Base-by-base conservation (phyloP, 345 rosid species). In the Eucalyptus erythrocorys region DNA sequence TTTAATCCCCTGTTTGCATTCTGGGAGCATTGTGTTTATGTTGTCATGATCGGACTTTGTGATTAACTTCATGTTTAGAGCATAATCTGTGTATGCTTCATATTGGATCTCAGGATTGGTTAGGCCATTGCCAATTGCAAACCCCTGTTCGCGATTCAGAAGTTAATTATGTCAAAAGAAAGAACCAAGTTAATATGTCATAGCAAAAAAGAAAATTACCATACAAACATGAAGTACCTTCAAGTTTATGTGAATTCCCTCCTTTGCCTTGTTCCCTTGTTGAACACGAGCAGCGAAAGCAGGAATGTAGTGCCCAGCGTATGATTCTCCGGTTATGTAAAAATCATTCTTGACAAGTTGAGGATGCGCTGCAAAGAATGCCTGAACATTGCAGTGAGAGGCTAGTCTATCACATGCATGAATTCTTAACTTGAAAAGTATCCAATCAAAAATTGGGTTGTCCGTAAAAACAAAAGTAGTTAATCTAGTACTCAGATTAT, bases 111-210 rank as follows among this genome's bases (percentile, higher is more conserved):
- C 95, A 34, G 98, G 97, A 86, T 95, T 87, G 5, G 99, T 96
- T 15, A 97, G 90, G 24, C 99, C 99, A 76, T 97, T 97, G 32
- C 99, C 99, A 81, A 96, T 96, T 48, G 99, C 99, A 87, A 98
- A 91, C 59, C 99, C 99, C 99, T 98, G 92, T 90, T 49, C 37
- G 47, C 0, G 53, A 24, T 51, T 27, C 2, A 21, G 55, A n/a
- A 55, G 24, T 11, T 32, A 21, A 47, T 12, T 40, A 24, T 48
- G 47, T 87, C 51, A 30, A 66, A 37, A 32, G 26, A 85, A 21
- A 16, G 22, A 8, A 71, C 26, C 6, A 34, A 71, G 26, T 37
- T 48, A 80, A n/a, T 45, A 85, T 7, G 21, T 85, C 13, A 49
- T 34, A 59, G n/a, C 30, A 13, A 30, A 47, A 24, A 51, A 6